These are phyloP conservation scores for Lactifluus subvellereus DNA, from an alignment of 768 basidiomycete species.

Conservation along the genomic window DNA sequence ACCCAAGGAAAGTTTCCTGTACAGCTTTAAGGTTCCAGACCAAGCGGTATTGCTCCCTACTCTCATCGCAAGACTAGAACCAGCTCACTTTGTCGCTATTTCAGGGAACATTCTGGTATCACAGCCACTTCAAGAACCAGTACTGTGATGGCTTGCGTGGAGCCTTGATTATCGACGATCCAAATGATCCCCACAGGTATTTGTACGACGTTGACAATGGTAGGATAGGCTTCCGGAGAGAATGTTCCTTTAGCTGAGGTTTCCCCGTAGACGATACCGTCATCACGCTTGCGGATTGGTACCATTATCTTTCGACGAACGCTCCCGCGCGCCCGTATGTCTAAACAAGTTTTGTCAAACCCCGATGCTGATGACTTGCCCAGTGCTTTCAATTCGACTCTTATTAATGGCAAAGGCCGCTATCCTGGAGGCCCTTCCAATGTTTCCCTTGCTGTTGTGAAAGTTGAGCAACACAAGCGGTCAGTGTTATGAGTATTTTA, in stretches of 20 bases:
- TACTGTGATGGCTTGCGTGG: constrained; percentile 43
- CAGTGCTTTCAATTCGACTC: constrained; percentile 31
- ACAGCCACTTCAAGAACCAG: constrained; percentile 38
- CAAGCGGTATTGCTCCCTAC: constrained; percentile 29
- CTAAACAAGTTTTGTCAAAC: rapidly evolving
- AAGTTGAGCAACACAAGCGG: constrained; percentile 9
- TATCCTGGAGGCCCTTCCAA: constrained; percentile 25
- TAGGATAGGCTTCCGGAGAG: not conserved
- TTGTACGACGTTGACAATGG: constrained; percentile 33
- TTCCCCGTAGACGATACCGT: constrained; percentile 38
- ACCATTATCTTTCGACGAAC: constrained; percentile 18
- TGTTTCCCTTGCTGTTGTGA: constrained; percentile 14
- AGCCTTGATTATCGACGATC: constrained; percentile 31
- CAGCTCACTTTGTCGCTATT: not conserved
- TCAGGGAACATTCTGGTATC: constrained; percentile 36
- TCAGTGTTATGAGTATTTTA: not conserved
- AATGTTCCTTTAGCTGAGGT: not conserved
- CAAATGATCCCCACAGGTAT: constrained; percentile 27
- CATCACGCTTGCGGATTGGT: constrained; percentile 44
- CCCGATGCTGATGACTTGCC: not conserved
- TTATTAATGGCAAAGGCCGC: constrained; percentile 48
- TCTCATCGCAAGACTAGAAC: not conserved
- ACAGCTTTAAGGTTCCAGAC: constrained; percentile 32
- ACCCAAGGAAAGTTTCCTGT: constrained; percentile 35
- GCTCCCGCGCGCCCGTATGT: not conserved